phyloP scores from a whole-genome alignment of 2,329 filamentous ascomycete species.

The Xylaria sp. region DNA sequence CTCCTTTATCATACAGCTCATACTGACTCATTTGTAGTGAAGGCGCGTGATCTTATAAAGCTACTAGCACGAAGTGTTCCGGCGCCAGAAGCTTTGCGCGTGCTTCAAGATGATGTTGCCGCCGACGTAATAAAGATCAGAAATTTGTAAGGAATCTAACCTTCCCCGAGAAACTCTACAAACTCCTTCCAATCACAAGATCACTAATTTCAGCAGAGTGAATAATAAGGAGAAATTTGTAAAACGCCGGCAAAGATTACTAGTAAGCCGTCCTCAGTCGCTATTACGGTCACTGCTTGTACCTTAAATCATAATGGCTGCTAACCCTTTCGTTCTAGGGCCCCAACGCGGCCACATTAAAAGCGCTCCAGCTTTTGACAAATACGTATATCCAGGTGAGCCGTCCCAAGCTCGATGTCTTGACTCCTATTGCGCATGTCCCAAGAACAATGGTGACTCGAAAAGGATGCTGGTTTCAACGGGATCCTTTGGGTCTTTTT shows the following conservation, averaged over 20 bases:
- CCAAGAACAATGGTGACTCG: not conserved
- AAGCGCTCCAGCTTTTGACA: slow-evolving; percentile 84
- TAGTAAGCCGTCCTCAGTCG: slow-evolving; percentile 52
- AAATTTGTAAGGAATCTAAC: slow-evolving; percentile 26
- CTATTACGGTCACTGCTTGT: not conserved
- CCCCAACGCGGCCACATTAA: slow-evolving; percentile 89
- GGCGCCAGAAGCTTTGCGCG: slow-evolving; percentile 91
- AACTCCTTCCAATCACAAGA: not conserved
- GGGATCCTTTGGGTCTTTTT: not conserved
- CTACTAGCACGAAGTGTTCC: slow-evolving; percentile 91
- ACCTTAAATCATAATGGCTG: not conserved
- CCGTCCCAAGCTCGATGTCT: not conserved
- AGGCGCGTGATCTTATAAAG: slow-evolving; percentile 94
- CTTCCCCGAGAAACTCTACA: not conserved
- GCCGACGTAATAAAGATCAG: slow-evolving; percentile 79
- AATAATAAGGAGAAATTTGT: slow-evolving; percentile 95
- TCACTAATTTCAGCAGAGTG: slow-evolving; percentile 83
- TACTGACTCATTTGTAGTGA: slow-evolving; percentile 59
- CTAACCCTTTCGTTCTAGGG: slow-evolving; percentile 57
- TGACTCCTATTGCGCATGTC: too few species aligned
- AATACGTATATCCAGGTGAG: slow-evolving; percentile 83
- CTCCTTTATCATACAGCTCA: not conserved
- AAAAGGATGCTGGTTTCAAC: not conserved
- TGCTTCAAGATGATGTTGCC: slow-evolving; percentile 89
- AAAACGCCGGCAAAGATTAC: slow-evolving; percentile 90